Base-by-base conservation (phyloP, 176 grass and related monocot genomes). In the Oryza nivara region DNA sequence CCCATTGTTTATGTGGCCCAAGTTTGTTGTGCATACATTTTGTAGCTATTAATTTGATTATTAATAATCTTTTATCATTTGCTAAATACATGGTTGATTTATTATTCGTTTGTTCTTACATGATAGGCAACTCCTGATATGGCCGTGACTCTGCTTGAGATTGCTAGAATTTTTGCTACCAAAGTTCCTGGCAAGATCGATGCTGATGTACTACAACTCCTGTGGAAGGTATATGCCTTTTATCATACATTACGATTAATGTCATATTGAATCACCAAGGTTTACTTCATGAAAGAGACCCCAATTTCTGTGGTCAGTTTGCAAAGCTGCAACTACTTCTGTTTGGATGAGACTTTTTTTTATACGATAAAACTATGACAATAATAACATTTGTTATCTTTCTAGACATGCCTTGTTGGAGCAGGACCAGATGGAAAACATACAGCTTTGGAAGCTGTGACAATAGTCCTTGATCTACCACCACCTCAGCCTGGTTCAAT, bases 171-270 rank as follows among this genome's bases (percentile, higher is more conserved):
- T 85, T 99, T 99, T 90, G 96, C 96, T 48, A 99, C 96, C 28
- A 99, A 99, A 88, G 96, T 93, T 84, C 96, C 96, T 91, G 96
- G 96, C 78, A 99, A 99, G 81, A 99, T 96, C 73, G 93, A 99
- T 91, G 93, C 96, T 86, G 96, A 99, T 86, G 96, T 99, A 73
- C 81, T 99, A 76, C 96, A 99, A 86, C 82, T 99, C 68, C 81
- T 99, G 63, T 99, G 96, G 96, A 99, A 99, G 92, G 96, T 99
- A 94, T 84, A 94, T 84, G 49, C 85, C 81, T 80, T 84, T 75
- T 81, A 15, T 41, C 66, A 32, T 80, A 35, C 43, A 61, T 6
- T 61, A 82, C 23, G 68, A 73, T 69, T 26, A 58, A 60, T 22
- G 52, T 72, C 68, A 25, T 45, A 58, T 56, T 11, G 12, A 76